These are phyloP conservation scores for Nannizzia gypsea DNA, from an alignment of 2,329 filamentous ascomycete species.

Conservation along the genomic window DNA sequence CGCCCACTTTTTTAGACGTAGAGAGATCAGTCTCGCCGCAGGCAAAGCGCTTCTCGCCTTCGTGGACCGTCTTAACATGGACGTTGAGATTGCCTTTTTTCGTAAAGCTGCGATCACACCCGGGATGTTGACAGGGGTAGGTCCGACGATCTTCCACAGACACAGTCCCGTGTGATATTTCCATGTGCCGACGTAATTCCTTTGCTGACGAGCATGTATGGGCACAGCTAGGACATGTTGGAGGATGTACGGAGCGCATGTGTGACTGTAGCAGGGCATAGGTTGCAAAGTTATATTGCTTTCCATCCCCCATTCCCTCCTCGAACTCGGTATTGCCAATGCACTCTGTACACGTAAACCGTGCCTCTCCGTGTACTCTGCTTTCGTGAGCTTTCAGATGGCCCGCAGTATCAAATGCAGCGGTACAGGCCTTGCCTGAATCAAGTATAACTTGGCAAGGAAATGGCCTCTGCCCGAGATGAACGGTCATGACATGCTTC, in stretches of 20 bases:
- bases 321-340: constrained; percentile 20
- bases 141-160: constrained; percentile 51
- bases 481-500: constrained; percentile 65
- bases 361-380: constrained; percentile 55
- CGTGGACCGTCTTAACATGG: constrained; percentile 66
- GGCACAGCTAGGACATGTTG: constrained; percentile 61
- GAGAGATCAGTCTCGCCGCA: constrained; percentile 59
- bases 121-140: constrained; percentile 53
- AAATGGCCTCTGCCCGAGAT: constrained; percentile 60
- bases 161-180: constrained; percentile 57
- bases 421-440: constrained; percentile 45
- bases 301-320: neutral
- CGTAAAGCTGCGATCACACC: constrained; percentile 67
- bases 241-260: constrained; percentile 59
- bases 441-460: constrained; percentile 48
- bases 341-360: constrained; percentile 71
- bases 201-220: constrained; percentile 54
- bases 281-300: constrained; percentile 54
- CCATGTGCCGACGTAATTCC: constrained; percentile 64
- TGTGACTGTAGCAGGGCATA: constrained; percentile 61
- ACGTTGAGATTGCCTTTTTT: constrained; percentile 70
- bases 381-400: constrained; percentile 61
- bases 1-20: constrained; percentile 44
- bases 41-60: constrained; percentile 60
- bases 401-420: constrained; percentile 61